Evolutionary conservation across 305 asterid genomes (phyloP).

Genomic region (Fraxinus angustifolia): DNA sequence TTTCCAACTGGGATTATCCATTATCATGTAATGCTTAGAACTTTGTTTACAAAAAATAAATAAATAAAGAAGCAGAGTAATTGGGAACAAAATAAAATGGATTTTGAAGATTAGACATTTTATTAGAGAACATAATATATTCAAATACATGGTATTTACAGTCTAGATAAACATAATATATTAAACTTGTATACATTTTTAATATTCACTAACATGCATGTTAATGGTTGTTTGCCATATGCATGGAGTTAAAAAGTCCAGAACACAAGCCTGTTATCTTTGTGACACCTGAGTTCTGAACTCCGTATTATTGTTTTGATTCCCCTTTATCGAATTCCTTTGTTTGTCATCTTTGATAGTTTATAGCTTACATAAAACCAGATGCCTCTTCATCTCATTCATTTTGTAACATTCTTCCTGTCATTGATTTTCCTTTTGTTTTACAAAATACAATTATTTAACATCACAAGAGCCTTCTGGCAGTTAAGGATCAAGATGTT

Average conservation of each 20-base stretch:
- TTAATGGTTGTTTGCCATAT: neutral
- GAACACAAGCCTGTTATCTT: neutral
- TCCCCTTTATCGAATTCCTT: neutral
- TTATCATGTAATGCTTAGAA: neutral
- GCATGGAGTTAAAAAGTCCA: neutral
- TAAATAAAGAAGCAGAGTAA: neutral
- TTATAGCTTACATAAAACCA: neutral
- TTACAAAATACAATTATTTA: conserved; percentile 1
- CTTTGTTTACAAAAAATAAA: neutral
- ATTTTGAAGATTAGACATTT: neutral
- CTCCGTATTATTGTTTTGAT: neutral
- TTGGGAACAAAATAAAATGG: neutral
- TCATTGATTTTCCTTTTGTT: neutral
- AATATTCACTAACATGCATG: neutral
- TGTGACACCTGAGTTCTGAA: neutral
- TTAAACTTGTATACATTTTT: neutral
- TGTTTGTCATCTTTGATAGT: neutral
- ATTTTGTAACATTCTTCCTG: neutral
- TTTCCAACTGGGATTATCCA: conserved; percentile 5
- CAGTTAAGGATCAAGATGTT: conserved; percentile 50
- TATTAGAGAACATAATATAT: neutral
- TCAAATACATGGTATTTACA: conserved; percentile 2
- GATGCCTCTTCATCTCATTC: neutral
- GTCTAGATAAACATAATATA: neutral
- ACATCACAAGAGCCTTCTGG: neutral